These are phyloP conservation scores for Verbena officinalis DNA, from an alignment of 257 asterid genomes.

Conservation along the genomic window DNA sequence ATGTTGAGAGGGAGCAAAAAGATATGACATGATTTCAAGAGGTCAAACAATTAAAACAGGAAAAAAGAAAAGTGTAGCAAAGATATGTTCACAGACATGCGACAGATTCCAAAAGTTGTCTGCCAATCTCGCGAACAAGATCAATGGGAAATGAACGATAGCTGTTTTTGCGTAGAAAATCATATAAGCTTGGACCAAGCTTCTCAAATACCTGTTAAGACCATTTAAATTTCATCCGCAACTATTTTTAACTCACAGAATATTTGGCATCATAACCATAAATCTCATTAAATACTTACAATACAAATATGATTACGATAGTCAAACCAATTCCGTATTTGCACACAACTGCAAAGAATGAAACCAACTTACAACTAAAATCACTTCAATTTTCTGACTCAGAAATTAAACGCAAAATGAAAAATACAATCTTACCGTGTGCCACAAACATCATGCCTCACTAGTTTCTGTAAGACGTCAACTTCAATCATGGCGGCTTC, in stretches of 20 bases:
- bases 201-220: conserved; percentile 97
- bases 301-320: conserved; percentile 89
- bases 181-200: conserved; percentile 99
- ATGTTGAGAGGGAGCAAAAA: conserved; percentile 10
- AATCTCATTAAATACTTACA: conserved; percentile 60
- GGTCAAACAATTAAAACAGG: conserved; percentile 19
- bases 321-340: conserved; percentile 95
- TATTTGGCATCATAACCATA: conserved; percentile 40
- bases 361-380: conserved; percentile 63
- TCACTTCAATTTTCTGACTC: conserved; percentile 41
- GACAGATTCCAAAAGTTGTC: conserved; percentile 98
- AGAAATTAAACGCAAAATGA: conserved; percentile 19
- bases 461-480: conserved; percentile 75
- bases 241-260: conserved; percentile 54
- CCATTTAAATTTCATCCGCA: conserved; percentile 74
- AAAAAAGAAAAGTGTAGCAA: conserved; percentile 40
- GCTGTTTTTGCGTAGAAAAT: conserved; percentile 93
- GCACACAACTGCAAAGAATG: conserved; percentile 88
- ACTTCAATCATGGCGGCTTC: conserved; percentile 91
- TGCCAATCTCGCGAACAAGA: conserved; percentile 93
- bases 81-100: conserved; percentile 89
- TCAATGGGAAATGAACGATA: conserved; percentile 92
- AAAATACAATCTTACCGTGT: conserved; percentile 49
- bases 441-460: conserved; percentile 61
- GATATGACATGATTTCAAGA: conserved; percentile 18